Evolutionary conservation across 441 rosid species (phyloP), one percentile per base, ranked within the genome.

Genomic region (Mallotus repandus): DNA sequence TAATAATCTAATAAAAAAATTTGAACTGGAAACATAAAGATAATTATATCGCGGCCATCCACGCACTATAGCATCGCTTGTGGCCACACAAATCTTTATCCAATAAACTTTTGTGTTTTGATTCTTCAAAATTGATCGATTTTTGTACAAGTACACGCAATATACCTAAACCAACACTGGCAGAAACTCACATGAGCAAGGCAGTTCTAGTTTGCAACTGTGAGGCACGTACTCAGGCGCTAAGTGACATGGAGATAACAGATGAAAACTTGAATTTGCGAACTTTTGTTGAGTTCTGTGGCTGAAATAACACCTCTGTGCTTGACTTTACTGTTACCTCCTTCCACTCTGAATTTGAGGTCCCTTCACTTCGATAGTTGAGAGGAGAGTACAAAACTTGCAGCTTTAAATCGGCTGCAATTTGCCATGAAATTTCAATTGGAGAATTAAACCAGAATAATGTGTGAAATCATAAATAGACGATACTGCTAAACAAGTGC

Each of bases 341-440:
- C 68, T 78, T 87, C 82, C 87, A 91, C 80, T 96, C 98, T 5
- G 93, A 85, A 70, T 80, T 64, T 46, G 93, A 89, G 15, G 89
- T 84, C 54, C 93, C 91, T 78, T 89, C 95, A 70, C 84, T 91
- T 83, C 97, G 81, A 77, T 93, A 93, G 77, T 96, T 95, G 16
- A 98, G 92, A 78, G 84, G 79, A 71, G 78, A 84, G 71, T 89
- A 96, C 83, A 91, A 66, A 66, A 93, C 88, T 82, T 89, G 93
- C 68, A 96, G 92, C 83, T 77, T 88, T 55, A 96, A 86, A 50
- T 80, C 92, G 48, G 98, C 98, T 96, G 93, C 88, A 77, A 54
- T 25, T 25, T 25, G 29, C 1, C 29, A 25, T 25, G 29, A 25
- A 25, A 25, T 25, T 25, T 25, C 29, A 25, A 25, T 25, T 25